These are phyloP conservation scores for Mycena maculata DNA, from an alignment of 768 basidiomycete genomes.

Conservation along the genomic window DNA sequence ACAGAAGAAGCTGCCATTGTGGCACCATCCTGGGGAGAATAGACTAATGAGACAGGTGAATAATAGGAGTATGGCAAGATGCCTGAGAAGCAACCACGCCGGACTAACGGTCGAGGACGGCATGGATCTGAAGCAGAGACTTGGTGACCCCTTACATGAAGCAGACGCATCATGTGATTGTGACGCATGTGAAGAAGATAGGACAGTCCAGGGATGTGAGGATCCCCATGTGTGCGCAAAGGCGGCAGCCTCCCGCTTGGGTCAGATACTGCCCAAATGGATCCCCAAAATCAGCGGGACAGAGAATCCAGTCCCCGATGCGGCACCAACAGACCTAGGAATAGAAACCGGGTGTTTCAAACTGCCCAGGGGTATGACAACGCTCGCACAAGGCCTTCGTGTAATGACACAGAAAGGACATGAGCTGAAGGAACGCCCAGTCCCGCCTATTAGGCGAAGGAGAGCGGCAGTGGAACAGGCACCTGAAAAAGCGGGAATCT, in stretches of 20 bases:
- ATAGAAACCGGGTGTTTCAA: background rate
- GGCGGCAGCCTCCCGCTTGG: background rate
- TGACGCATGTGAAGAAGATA: background rate
- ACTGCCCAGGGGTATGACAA: background rate
- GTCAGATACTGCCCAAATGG: constrained; percentile 9
- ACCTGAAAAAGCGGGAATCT: too few species aligned
- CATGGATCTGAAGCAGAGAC: too few species aligned
- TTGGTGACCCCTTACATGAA: background rate
- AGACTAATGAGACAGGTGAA: background rate
- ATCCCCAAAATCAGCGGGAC: background rate
- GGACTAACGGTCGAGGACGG: background rate
- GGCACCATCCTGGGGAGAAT: background rate
- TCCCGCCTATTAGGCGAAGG: background rate
- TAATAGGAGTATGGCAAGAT: background rate
- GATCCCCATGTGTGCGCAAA: constrained; percentile 3
- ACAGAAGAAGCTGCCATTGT: background rate
- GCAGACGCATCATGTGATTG: background rate
- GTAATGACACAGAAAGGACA: background rate
- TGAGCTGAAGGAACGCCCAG: background rate
- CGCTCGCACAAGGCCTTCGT: background rate
- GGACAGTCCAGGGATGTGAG: background rate
- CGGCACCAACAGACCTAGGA: background rate
- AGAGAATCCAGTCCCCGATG: background rate
- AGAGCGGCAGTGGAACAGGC: background rate
- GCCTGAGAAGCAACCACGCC: background rate